phyloP scores from a whole-genome alignment of 2,329 filamentous ascomycete genomes.

The Microsporum audouinii region DNA sequence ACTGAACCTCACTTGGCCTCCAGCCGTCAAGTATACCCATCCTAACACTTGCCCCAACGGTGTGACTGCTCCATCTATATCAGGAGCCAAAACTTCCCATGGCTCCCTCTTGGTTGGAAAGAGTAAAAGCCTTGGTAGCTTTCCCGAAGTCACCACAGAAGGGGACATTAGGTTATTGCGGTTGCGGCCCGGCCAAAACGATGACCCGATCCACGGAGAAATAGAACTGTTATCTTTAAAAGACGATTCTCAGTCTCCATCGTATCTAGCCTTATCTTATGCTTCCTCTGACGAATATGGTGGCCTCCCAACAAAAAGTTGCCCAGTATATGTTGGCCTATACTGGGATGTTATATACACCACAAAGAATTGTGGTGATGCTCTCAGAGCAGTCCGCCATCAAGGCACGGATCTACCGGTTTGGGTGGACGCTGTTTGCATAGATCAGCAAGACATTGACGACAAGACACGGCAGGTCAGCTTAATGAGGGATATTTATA shows the following conservation, averaged over 20 bases:
- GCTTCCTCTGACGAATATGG: slow-evolving; percentile 1
- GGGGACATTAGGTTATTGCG: background rate
- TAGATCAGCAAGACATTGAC: slow-evolving; percentile 9
- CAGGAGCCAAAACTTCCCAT: background rate
- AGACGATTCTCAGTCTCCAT: background rate
- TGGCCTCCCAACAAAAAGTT: background rate
- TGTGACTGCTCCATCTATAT: background rate
- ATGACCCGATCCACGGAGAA: background rate
- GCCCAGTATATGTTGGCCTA: background rate
- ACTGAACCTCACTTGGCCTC: background rate
- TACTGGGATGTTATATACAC: slow-evolving; percentile 5
- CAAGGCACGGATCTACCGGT: background rate
- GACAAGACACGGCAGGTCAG: slow-evolving; percentile 11
- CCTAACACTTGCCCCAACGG: background rate
- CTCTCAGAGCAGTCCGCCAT: slow-evolving; percentile 4
- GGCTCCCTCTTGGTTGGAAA: background rate
- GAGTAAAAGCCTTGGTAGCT: background rate
- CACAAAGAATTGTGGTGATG: slow-evolving; percentile 4
- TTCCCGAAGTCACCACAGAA: background rate
- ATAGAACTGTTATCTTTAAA: background rate
- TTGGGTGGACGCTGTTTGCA: slow-evolving; percentile 15
- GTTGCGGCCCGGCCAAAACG: background rate
- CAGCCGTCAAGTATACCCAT: background rate
- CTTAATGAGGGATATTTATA: slow-evolving; percentile 13
- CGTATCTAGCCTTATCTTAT: slow-evolving; percentile 10